Evolutionary conservation across 1,284 basidiomycete genomes (phyloP).

Genomic region (Tremellales sp.): DNA sequence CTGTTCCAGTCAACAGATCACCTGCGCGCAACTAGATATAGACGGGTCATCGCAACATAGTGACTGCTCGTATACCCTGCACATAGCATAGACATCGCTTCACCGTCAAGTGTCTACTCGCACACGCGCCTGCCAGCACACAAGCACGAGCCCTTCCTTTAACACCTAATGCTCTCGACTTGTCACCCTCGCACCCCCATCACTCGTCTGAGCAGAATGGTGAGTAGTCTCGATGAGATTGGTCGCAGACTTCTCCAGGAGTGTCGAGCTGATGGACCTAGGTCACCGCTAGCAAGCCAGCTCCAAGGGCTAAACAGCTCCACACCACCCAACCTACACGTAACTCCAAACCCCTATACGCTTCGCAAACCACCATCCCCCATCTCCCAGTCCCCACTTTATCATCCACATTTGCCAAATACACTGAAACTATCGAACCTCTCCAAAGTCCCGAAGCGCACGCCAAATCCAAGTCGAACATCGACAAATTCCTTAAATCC

Average conservation of each 20-base stretch:
- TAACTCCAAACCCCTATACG: slow-evolving; percentile 62
- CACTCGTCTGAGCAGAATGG: not conserved
- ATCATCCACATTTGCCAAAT: slow-evolving; percentile 74
- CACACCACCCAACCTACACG: not conserved
- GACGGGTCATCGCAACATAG: too few species aligned
- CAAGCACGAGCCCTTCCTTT: too few species aligned
- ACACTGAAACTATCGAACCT: slow-evolving; percentile 76
- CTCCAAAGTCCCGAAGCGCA: slow-evolving; percentile 65
- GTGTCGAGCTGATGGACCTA: not conserved
- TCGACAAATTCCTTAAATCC: slow-evolving; percentile 67
- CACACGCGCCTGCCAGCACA: too few species aligned
- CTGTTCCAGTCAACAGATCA: too few species aligned
- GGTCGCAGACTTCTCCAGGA: not conserved
- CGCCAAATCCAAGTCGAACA: slow-evolving; percentile 57
- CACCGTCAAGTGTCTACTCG: too few species aligned
- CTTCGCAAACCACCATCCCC: slow-evolving; percentile 74
- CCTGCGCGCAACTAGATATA: too few species aligned
- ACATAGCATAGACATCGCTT: too few species aligned
- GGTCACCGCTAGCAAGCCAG: not conserved
- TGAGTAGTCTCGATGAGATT: not conserved
- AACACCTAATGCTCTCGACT: too few species aligned
- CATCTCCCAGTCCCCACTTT: slow-evolving; percentile 78
- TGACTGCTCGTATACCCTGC: too few species aligned
- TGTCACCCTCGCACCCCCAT: too few species aligned
- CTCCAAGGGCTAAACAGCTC: not conserved